phyloP scores from a whole-genome alignment of 768 basidiomycete species.

The Lenzites betulinus region DNA sequence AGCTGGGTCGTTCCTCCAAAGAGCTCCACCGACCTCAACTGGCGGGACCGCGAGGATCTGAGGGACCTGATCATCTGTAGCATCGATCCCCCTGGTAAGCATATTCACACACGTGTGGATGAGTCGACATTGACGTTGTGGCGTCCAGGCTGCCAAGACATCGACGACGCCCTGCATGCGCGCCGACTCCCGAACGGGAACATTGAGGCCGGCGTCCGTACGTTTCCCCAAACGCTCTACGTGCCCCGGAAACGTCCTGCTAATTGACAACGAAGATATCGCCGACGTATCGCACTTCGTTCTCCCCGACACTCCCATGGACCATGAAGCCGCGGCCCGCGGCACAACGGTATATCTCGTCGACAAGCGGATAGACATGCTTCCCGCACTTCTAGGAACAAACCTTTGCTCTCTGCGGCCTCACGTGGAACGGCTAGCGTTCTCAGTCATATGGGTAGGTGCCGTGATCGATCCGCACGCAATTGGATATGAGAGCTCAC shows the following conservation, averaged over 20 bases:
- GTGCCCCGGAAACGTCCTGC: not conserved
- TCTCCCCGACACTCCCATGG: slow-evolving; percentile 91
- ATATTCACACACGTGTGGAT: not conserved
- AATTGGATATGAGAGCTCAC: slow-evolving; percentile 4
- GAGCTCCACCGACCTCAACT: slow-evolving; percentile 48
- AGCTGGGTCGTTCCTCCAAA: slow-evolving; percentile 91
- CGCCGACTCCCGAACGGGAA: slow-evolving; percentile 85
- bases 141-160: slow-evolving; percentile 86
- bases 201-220: slow-evolving; percentile 97
- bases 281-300: slow-evolving; percentile 99
- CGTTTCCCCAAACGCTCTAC: slow-evolving; percentile 40
- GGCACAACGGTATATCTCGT: slow-evolving; percentile 98
- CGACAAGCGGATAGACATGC: slow-evolving; percentile 98
- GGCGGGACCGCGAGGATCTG: slow-evolving; percentile 88
- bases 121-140: slow-evolving; percentile 4
- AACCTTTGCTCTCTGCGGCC: slow-evolving; percentile 94
- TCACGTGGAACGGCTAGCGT: slow-evolving; percentile 91
- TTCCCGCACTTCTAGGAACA: slow-evolving; percentile 90
- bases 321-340: slow-evolving; percentile 90
- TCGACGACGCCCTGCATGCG: slow-evolving; percentile 97
- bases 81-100: slow-evolving; percentile 89
- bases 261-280: slow-evolving; percentile 63
- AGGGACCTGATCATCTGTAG: slow-evolving; percentile 87
- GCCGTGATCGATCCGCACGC: slow-evolving; percentile 17
- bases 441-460: slow-evolving; percentile 91